phyloP scores from a whole-genome alignment of 495 filamentous ascomycete genomes.

The Evernia prunastri region DNA sequence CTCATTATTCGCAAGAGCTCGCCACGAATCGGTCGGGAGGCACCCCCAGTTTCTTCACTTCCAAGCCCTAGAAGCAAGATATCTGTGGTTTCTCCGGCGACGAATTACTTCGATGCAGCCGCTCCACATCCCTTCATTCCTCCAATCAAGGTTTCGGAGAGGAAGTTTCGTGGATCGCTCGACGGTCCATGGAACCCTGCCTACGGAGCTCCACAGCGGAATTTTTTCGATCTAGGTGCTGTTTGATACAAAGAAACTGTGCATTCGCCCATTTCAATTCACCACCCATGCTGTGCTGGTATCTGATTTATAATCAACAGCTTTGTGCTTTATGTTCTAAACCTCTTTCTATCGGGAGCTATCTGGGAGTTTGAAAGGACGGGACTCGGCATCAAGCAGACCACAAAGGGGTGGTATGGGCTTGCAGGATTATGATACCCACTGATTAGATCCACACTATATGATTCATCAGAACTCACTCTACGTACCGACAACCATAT shows the following conservation, averaged over 20 bases:
- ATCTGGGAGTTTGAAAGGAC: not conserved
- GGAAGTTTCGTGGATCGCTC: slow-evolving; percentile 18
- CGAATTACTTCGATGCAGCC: slow-evolving; percentile 9
- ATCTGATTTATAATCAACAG: not conserved
- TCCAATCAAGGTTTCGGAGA: slow-evolving; percentile 21
- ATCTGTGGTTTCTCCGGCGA: slow-evolving; percentile 12
- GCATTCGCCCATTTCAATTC: not conserved
- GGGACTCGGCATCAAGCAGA: not conserved
- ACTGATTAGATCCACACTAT: not conserved
- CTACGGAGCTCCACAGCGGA: slow-evolving; percentile 12
- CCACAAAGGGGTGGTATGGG: not conserved
- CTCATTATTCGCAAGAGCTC: slow-evolving; percentile 2
- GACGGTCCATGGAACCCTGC: slow-evolving; percentile 23
- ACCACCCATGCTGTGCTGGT: slow-evolving; percentile 2
- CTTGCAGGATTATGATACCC: not conserved
- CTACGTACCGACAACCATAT: not conserved
- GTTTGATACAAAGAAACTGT: not conserved
- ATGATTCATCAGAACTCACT: not conserved
- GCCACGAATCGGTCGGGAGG: slow-evolving; percentile 15
- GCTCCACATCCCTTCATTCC: slow-evolving; percentile 23
- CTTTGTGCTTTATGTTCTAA: not conserved
- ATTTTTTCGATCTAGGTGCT: slow-evolving; percentile 16
- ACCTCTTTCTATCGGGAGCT: not conserved
- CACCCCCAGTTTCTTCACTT: slow-evolving; percentile 5
- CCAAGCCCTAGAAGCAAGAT: slow-evolving; percentile 13